phyloP scores from a whole-genome alignment of 202 grass and related monocot species.

The Digitaria exilis region DNA sequence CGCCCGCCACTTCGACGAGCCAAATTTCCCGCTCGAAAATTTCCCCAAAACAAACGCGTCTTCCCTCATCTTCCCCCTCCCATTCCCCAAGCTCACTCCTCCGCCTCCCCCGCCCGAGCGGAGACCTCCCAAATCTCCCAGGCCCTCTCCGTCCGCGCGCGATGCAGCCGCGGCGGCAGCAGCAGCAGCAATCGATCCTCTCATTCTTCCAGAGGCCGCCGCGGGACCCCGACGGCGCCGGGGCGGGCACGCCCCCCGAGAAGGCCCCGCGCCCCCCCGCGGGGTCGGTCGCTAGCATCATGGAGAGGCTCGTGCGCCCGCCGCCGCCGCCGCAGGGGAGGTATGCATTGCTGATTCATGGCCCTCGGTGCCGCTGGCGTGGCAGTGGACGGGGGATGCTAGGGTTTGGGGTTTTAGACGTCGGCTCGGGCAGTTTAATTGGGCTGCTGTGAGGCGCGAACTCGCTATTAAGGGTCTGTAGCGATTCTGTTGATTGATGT shows the following conservation, averaged over 20 bases:
- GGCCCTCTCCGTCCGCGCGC: neutral
- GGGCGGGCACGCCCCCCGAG: constrained; percentile 60
- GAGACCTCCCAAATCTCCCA: neutral
- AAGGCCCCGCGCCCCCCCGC: constrained; percentile 50
- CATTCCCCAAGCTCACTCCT: constrained; percentile 2
- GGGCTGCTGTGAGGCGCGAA: neutral
- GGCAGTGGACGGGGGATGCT: neutral
- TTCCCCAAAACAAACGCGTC: constrained; percentile 6
- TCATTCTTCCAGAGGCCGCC: constrained; percentile 68
- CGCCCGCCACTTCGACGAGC: neutral
- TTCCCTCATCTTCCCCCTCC: neutral
- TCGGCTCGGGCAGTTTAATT: neutral
- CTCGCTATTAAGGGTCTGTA: neutral
- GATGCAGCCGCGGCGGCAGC: constrained; percentile 40
- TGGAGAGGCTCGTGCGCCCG: constrained; percentile 61
- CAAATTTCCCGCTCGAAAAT: constrained; percentile 46
- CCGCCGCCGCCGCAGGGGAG: constrained; percentile 33
- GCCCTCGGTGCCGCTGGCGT: neutral
- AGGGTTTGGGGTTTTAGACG: constrained; percentile 36
- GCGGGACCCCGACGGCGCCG: constrained; percentile 17
- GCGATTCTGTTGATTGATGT: neutral
- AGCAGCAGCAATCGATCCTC: constrained; percentile 85
- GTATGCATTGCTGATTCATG: constrained; percentile 33
- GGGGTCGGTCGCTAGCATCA: constrained; percentile 57
- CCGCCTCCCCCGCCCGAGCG: constrained; percentile 5